phyloP scores from a whole-genome alignment of 2,329 filamentous ascomycete genomes.

The Scedosporium apiospermum region DNA sequence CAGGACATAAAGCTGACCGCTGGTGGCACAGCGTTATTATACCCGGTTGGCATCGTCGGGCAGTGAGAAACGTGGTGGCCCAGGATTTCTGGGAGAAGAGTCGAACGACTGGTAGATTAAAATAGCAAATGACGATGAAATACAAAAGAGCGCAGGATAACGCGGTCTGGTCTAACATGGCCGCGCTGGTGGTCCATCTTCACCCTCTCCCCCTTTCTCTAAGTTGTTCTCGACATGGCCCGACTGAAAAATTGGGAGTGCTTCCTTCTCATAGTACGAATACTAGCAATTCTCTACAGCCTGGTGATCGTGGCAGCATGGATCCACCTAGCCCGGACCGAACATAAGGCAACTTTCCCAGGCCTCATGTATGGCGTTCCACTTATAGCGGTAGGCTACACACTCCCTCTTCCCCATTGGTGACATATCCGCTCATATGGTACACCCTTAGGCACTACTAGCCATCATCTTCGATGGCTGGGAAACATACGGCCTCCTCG shows the following conservation, averaged over 20 bases:
- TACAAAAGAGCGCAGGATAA: neutral
- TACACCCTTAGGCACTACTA: neutral
- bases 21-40: neutral
- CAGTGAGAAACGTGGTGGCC: neutral
- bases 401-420: too few species aligned
- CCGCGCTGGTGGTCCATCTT: neutral
- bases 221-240: neutral
- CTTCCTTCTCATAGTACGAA: neutral
- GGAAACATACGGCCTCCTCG: neutral
- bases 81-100: neutral
- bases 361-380: neutral
- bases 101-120: neutral
- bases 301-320: neutral
- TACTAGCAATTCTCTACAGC: neutral
- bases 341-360: neutral
- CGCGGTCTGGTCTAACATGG: too few species aligned
- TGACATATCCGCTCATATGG: neutral
- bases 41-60: neutral
- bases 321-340: neutral
- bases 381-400: neutral
- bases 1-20: neutral
- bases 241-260: neutral
- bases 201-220: neutral
- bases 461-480: neutral
- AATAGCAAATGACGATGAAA: neutral